A percentile compares a stretch with the other conserved stretches of the same genome.
Conservation (phyloP, 139 green algal genomes). For the Coelastrella sp. region DNA sequence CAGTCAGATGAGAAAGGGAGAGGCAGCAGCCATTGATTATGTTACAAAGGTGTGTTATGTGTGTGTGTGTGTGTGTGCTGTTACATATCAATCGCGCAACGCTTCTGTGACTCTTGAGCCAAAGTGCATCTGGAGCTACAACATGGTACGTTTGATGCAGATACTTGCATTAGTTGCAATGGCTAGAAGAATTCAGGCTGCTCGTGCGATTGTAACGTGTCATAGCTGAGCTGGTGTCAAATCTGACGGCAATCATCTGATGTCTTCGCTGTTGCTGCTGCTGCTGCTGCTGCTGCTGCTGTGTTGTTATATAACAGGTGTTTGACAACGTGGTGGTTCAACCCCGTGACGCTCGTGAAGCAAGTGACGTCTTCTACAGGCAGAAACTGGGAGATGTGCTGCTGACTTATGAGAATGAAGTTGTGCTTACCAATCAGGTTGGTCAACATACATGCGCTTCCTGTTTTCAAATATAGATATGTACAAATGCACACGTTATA, state of each 20-base stretch:
- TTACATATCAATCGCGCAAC: too few relatives aligned
- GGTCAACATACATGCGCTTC: too few relatives aligned
- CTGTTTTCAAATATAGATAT: too few relatives aligned
- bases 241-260: background rate
- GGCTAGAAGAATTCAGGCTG: too few relatives aligned
- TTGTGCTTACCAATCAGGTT: conserved; percentile 83
- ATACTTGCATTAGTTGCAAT: too few relatives aligned
- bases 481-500: too few relatives aligned
- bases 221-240: too few relatives aligned
- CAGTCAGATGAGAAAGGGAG: conserved; percentile 63
- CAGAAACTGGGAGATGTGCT: conserved; percentile 84
- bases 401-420: conserved; percentile 94
- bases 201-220: too few relatives aligned
- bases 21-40: conserved; percentile 60
- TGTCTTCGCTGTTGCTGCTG: background rate
- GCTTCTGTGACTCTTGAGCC: too few relatives aligned
- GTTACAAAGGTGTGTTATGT: conserved; percentile 58
- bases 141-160: too few relatives aligned
- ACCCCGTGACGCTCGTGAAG: conserved; percentile 86
- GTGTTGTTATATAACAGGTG: conserved; percentile 53
- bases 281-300: background rate
- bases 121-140: too few relatives aligned
- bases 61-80: background rate
- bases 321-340: conserved; percentile 87
- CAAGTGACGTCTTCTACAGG: conserved; percentile 91